Evolutionary conservation across 2,329 filamentous ascomycete species (phyloP).

Genomic region (Venturia nashicola): DNA sequence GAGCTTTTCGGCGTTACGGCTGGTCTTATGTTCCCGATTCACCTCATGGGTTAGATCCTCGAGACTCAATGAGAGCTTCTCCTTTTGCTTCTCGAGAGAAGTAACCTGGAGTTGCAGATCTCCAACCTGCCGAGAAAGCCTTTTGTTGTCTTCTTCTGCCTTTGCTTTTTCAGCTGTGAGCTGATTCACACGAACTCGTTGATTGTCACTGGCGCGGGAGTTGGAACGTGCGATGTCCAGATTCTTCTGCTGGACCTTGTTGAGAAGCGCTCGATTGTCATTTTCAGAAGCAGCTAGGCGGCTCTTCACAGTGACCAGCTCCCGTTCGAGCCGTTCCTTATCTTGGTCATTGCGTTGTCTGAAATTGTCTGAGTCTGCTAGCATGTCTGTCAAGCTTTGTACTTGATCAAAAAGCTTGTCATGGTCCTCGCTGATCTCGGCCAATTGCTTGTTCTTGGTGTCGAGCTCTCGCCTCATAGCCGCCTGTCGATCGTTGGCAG

Average conservation of each 20-base stretch:
- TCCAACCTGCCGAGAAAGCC: slow-evolving; percentile 70
- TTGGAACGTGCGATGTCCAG: slow-evolving; percentile 87
- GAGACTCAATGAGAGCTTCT: slow-evolving; percentile 76
- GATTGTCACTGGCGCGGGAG: slow-evolving; percentile 73
- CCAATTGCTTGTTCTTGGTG: slow-evolving; percentile 60
- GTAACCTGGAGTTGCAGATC: slow-evolving; percentile 74
- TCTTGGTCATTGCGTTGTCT: slow-evolving; percentile 83
- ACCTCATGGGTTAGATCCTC: slow-evolving; percentile 92
- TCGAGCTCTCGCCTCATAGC: slow-evolving; percentile 71
- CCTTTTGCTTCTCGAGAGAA: slow-evolving; percentile 83
- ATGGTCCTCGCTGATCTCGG: slow-evolving; percentile 70
- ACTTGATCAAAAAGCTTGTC: slow-evolving; percentile 65
- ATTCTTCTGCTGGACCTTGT: slow-evolving; percentile 95
- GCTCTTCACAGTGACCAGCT: slow-evolving; percentile 82
- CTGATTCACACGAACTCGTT: slow-evolving; percentile 61
- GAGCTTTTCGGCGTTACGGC: slow-evolving; percentile 78
- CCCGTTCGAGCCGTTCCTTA: slow-evolving; percentile 84
- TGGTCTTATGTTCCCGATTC: slow-evolving; percentile 77
- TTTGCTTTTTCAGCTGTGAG: slow-evolving; percentile 75
- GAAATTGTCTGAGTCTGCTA: slow-evolving; percentile 80
- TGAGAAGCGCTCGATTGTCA: slow-evolving; percentile 86
- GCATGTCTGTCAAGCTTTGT: slow-evolving; percentile 74
- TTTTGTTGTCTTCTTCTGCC: slow-evolving; percentile 69
- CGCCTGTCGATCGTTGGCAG: slow-evolving; percentile 69
- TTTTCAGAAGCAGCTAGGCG: slow-evolving; percentile 87